Base-by-base conservation (phyloP, 495 filamentous ascomycete genomes). In the Penicillium waksmanii region DNA sequence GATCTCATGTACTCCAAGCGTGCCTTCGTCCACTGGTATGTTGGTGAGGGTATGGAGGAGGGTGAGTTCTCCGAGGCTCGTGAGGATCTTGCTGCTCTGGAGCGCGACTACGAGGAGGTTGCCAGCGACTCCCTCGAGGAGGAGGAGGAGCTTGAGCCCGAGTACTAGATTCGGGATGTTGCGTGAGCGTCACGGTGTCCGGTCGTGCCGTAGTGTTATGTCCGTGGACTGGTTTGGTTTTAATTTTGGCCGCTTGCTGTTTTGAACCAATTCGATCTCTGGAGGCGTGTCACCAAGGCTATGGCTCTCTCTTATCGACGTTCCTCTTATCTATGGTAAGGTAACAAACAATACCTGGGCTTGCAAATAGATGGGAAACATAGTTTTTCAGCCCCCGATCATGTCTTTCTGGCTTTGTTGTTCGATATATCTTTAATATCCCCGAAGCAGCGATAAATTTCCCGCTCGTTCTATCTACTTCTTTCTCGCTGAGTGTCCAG, bases 1-100 rank as follows among this genome's bases (percentile, higher is more conserved):
- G 95, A 98, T 67, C 92, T 98, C 73, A 98, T 98, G 95, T 98
- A 98, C 85, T 93, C 93, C 74, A 98, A 98, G 87, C 95, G 95
- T 79, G 95, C 95, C 56, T 98, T 98, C 82, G 95, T 98, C 52
- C 95, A 98, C 80, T 98, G 95, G 95, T 98, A 98, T 69, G 95
- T 98, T 74, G 95, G 95, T 80, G 95, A 98, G 84, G 95, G 95
- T 86, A 98, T 98, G 95, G 95, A 98, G 84, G 95, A 98, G 79
- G 95, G 95, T 73, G 95, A 98, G 78, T 98, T 98, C 84, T 96
- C 92, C 50, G 95, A 98, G 85, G 95, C 95, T 53, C 91, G 95
- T 77, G 95, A 98, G 83, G 95, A 98, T 79, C 77, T 98, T 69
- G 95, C 95, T 69, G 95, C 95, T 66, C 86, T 98, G 46, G 95